Base-by-base conservation (phyloP, 768 basidiomycete genomes). In the Cystobasidiopsis lactophilus region DNA sequence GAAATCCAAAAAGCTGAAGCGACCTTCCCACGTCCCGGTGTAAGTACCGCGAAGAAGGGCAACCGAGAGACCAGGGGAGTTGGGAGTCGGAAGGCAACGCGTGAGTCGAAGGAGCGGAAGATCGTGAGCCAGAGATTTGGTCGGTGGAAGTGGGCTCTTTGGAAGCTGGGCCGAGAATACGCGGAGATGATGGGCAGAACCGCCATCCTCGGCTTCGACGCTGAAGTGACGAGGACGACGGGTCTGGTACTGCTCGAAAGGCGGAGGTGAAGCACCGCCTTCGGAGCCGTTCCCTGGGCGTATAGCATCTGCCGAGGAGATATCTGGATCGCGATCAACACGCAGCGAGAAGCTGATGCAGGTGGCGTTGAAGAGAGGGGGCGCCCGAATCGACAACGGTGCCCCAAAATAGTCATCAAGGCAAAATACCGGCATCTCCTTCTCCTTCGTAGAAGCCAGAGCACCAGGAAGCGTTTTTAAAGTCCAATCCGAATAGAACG, bases 1-100 rank as follows among this genome's bases (percentile, higher is more conserved):
- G 61, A 91, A 95, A 5, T 80, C 78, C 37, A 76, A 75, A 64
- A 93, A 95, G 23, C 55, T 58, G 54, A 65, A 65, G 31, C 57
- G 43, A 1, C 64, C 64, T 33, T 63, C 62, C 62, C 62, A 65
- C 21, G 55, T 55, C 3, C 64, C 64, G 3, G 51, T 38, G 21
- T 62, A 39, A n/a, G 51, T 40, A 7, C 59, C 54, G 1, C 55
- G 47, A 24, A 50, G 52, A 33, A 48, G 55, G 35, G 57, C 50
- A 26, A 46, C 51, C 33, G 53, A 58, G 53, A 67, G 56, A 4
- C 67, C 66, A 18, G 30, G 53, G 10, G 63, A 61, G n/a, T 45
- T 38, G 49, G 57, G 58, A 5, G 68, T 66, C 51, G 68, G 65
- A 49, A 62, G 61, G 53, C 68, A 70, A 23, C 52, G 40, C 35